These are phyloP conservation scores for Magnaporthiopsis rhizophila DNA, from an alignment of 2,329 filamentous ascomycete genomes.

Conservation along the genomic window DNA sequence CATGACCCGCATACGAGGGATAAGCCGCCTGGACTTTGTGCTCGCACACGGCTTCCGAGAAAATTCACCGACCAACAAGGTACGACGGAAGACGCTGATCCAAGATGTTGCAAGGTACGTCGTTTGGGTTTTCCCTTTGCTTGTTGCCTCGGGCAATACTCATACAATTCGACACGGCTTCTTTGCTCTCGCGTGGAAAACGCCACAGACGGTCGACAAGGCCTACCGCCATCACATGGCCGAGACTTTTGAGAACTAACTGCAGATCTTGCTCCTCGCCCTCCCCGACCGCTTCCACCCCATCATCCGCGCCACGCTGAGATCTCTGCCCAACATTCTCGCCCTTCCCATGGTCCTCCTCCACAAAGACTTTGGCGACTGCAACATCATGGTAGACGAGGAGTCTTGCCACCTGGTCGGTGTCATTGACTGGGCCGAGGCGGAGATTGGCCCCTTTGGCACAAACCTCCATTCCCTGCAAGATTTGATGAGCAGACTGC, in stretches of 20 bases:
- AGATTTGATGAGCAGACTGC: neutral
- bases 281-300: neutral
- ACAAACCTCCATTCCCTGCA: neutral
- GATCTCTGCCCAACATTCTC: neutral
- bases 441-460: neutral
- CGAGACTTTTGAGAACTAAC: neutral
- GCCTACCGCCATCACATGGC: neutral
- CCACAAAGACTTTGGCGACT: neutral
- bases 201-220: neutral
- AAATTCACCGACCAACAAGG: neutral
- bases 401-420: neutral
- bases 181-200: neutral
- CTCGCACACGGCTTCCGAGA: neutral
- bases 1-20: neutral
- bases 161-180: neutral
- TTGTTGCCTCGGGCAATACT: too few species aligned
- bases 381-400: neutral
- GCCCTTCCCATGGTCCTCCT: neutral
- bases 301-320: neutral
- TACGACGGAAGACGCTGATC: neutral
- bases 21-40: neutral
- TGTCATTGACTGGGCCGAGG: neutral
- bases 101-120: neutral
- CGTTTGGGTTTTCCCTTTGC: too few species aligned
- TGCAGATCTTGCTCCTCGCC: neutral